These are phyloP conservation scores for Piloderma croceum DNA, from an alignment of 768 basidiomycete species.

Conservation along the genomic window DNA sequence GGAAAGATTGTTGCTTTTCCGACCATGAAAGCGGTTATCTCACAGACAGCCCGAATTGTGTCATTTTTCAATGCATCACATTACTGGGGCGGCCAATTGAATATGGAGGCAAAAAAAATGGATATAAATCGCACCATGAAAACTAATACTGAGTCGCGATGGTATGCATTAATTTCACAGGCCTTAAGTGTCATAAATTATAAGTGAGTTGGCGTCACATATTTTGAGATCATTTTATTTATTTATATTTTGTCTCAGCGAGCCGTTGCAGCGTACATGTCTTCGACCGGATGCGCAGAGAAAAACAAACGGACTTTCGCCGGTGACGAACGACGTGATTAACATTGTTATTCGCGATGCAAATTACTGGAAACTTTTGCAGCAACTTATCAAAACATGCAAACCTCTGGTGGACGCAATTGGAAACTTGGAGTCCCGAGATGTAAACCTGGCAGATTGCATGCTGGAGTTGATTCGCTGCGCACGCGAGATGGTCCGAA, in stretches of 20 bases:
- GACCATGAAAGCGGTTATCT: conserved; percentile 15
- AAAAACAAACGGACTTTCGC: conserved; percentile 4
- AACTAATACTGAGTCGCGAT: conserved; percentile 19
- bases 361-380: conserved; percentile 8
- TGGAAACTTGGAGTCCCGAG: conserved; percentile 20
- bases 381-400: conserved; percentile 14
- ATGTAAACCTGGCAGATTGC: conserved; percentile 23
- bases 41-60: conserved; percentile 14
- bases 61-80: conserved; percentile 23
- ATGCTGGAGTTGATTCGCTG: conserved; percentile 23
- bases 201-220: conserved; percentile 6
- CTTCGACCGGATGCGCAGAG: conserved; percentile 13
- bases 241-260: too few species aligned
- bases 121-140: conserved; percentile 14
- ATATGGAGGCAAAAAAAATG: conserved; percentile 9
- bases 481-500: conserved; percentile 8
- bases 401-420: conserved; percentile 27
- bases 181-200: conserved; percentile 14
- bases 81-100: conserved; percentile 27
- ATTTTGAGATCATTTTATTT: conserved; percentile 1
- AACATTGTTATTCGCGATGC: conserved; percentile 4
- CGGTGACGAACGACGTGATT: conserved; percentile 8
- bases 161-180: conserved; percentile 21
- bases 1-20: conserved; percentile 23
- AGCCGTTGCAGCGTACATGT: conserved; percentile 11